Evolutionary conservation across 2,329 filamentous ascomycete species (phyloP), one percentile per base, ranked within the genome.

Genomic region (Diplodia seriata): DNA sequence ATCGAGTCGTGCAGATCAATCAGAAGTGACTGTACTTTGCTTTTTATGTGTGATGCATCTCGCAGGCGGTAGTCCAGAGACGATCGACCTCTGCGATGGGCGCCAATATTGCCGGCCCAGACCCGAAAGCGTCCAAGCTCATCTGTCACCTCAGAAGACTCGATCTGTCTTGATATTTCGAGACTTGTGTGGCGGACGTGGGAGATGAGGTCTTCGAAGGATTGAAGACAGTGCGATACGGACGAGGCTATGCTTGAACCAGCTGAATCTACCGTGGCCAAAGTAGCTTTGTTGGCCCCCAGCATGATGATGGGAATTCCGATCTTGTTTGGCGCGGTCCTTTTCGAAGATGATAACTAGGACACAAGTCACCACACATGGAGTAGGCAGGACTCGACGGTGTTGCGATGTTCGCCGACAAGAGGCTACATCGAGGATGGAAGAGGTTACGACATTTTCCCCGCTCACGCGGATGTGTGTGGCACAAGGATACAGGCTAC

Each of bases 91-190:
- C 68, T 72, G 12, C 72, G 70, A 66, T 79, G 76, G 20, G 77
- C 77, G 9, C 76, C 75, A 40, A 76, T 73, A 67, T 78, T 79
- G 9, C 75, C 74, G 15, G 73, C 73, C 77, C 77, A 79, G 1
- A 77, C 66, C 33, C 74, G 74, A 68, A 77, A 76, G 18, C 75
- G 71, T 6, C 74, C 75, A 11, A 74, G 69, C 50, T 74, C 74
- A 56, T 78, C 74, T 23, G 71, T 50, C 26, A 73, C 62, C 20
- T 43, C 36, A 11, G 68, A 57, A 43, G 68, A 23, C 9, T 59
- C 54, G 2, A 74, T 57, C 43, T 74, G 69, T 14, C 33, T 33
- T 38, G 15, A 15, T 54, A 31, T 43, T 68, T 70, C 8, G 7
- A 7, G n/a, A 29, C 3, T 12, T 1, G 20, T 23, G 31, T 1